Evolutionary conservation across 192 early-diverging fungal genomes (phyloP).

Genomic region (Rhizophagus prolifer): DNA sequence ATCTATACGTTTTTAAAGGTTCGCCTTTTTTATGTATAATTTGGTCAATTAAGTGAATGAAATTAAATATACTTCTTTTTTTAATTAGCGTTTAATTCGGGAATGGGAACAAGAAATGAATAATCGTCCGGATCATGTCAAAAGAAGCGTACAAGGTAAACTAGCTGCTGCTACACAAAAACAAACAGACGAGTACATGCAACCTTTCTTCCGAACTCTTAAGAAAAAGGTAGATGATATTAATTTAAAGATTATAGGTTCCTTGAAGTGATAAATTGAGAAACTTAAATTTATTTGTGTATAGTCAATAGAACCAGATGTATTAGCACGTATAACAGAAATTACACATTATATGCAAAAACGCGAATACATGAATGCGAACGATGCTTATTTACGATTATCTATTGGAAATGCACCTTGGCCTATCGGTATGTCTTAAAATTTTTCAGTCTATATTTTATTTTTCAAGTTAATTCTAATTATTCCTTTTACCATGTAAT

Average conservation of each 20-base stretch:
- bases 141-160: conserved; percentile 79
- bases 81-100: conserved; percentile 61
- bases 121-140: conserved; percentile 73
- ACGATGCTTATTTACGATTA: conserved; percentile 89
- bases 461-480: not conserved
- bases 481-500: not conserved
- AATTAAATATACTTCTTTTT: not conserved
- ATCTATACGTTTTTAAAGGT: conserved; percentile 82
- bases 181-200: conserved; percentile 86
- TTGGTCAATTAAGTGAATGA: not conserved
- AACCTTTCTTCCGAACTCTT: conserved; percentile 87
- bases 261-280: not conserved
- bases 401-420: conserved; percentile 98
- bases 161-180: conserved; percentile 74
- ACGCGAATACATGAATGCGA: conserved; percentile 88
- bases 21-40: not conserved
- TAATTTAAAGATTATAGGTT: not conserved
- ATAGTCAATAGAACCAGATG: conserved; percentile 73
- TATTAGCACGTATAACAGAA: conserved; percentile 87
- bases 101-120: conserved; percentile 86
- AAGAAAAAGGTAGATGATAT: conserved; percentile 54
- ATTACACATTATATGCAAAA: conserved; percentile 83
- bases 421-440: conserved; percentile 73
- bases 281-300: not conserved
- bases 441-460: not conserved